Evolutionary conservation across 2,329 filamentous ascomycete genomes (phyloP), one percentile per base, ranked within the genome.

Genomic region (Colletotrichum salicis): DNA sequence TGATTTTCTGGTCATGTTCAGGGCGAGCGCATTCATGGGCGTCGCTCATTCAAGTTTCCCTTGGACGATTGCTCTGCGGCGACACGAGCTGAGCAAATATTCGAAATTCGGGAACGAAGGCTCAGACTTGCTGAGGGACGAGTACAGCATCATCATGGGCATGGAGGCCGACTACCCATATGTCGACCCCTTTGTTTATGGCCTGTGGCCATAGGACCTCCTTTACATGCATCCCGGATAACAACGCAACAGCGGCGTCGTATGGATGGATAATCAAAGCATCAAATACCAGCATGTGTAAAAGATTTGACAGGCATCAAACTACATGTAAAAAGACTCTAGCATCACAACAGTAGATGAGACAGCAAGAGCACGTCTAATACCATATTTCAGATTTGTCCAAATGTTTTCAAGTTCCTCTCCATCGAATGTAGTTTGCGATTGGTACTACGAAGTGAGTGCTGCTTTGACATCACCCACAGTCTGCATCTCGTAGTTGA

Each of bases 21-120:
- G 76, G 70, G 75, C 78, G 51, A 80, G 77, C 65, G 74, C 75
- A 0, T 81, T 81, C 41, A 80, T 80, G 78, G 79, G 79, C 15
- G 79, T 80, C 1, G 78, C 78, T 12, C 76, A 77, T 64, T 79
- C 78, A 1, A 80, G 79, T 56, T 80, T 80, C 55, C 77, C 79
- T 6, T 81, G 79, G 79, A 80, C 75, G 5, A 74, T 81, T 13
- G 79, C 79, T 1, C 71, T 80, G 63, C 77, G 79, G 37, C 75
- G 79, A 51, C 79, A 80, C 54, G 79, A 80, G 74, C 55, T 80
- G 12, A 80, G 79, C 76, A 68, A 37, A 7, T 80, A 79, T 51
- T 1, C 66, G 3, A 63, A 48, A 1, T 77, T 76, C 10, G 77
- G 73, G 10, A 80, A 80, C 35, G 72, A 78, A 37, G 79, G 78